phyloP scores from a whole-genome alignment of 768 basidiomycete genomes.

The Xanthoconium stramineum region DNA sequence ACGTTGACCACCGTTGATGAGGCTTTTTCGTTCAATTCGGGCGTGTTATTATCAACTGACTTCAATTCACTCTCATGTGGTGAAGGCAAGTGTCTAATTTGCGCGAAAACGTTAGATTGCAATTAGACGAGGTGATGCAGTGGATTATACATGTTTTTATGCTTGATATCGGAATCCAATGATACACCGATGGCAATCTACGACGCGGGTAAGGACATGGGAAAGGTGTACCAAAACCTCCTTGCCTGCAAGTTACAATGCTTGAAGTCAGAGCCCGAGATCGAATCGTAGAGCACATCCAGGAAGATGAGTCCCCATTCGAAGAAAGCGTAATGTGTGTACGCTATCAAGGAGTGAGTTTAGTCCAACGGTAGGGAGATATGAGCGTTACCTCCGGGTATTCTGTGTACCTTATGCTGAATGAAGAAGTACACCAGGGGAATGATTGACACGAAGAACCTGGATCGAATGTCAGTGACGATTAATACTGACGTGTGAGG shows the following conservation, averaged over 20 bases:
- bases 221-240: background rate
- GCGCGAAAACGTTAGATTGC: slow-evolving; percentile 20
- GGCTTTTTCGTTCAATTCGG: background rate
- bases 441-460: slow-evolving; percentile 68
- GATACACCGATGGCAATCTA: slow-evolving; percentile 29
- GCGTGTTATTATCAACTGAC: background rate
- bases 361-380: background rate
- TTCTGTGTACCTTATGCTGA: slow-evolving; percentile 74
- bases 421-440: slow-evolving; percentile 84
- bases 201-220: background rate
- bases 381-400: slow-evolving; percentile 68
- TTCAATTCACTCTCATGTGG: slow-evolving; percentile 6
- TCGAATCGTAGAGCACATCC: slow-evolving; percentile 71
- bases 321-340: slow-evolving; percentile 81
- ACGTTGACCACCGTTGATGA: background rate
- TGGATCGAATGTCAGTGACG: slow-evolving; percentile 25
- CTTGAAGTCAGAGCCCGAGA: slow-evolving; percentile 58
- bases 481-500: background rate
- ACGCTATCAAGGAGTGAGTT: slow-evolving; percentile 49
- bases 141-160: slow-evolving; percentile 45
- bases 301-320: slow-evolving; percentile 82
- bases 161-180: slow-evolving; percentile 18
- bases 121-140: slow-evolving; percentile 37
- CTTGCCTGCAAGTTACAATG: slow-evolving; percentile 53
- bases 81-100: slow-evolving; percentile 18